A percentile compares a stretch with the other conserved stretches of the same genome.
These are phyloP conservation scores for Myxozyma udenii DNA, from an alignment of 805 yeast genomes.

Conservation along the genomic window DNA sequence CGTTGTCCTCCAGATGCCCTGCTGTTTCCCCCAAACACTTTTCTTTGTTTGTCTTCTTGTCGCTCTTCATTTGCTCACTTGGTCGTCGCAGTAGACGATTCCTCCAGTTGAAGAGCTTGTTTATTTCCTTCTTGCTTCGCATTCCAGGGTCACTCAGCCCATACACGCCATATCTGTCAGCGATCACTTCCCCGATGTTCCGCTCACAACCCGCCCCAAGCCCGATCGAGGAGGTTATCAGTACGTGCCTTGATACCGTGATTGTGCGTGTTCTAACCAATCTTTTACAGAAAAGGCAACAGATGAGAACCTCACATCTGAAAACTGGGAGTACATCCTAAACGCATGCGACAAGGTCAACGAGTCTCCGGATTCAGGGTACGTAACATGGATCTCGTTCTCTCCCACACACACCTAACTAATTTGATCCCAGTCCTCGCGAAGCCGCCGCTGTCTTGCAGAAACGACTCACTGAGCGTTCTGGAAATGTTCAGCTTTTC, in stretches of 20 bases:
- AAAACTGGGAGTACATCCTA: conserved; percentile 64
- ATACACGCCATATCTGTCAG: neutral
- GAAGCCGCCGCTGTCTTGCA: conserved; percentile 48
- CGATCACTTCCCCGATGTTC: conserved; percentile 5
- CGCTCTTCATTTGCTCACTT: no score
- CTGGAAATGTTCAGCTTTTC: conserved; percentile 65
- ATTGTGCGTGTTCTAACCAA: neutral
- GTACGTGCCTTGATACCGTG: conserved; percentile 14
- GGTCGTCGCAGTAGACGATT: no score
- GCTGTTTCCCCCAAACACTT: neutral
- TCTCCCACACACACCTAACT: neutral
- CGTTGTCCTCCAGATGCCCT: neutral
- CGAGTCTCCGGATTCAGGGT: conserved; percentile 56
- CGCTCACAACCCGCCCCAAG: conserved; percentile 11
- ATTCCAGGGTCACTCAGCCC: neutral
- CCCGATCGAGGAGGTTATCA: conserved; percentile 26
- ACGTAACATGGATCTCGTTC: neutral
- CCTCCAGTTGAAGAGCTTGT: no score
- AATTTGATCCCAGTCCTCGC: conserved; percentile 35
- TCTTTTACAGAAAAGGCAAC: conserved; percentile 50
- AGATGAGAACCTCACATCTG: conserved; percentile 57
- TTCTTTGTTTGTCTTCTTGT: no score
- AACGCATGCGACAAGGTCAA: conserved; percentile 66
- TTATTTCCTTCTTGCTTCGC: no score
- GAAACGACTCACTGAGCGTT: conserved; percentile 49